phyloP scores from a whole-genome alignment of 768 basidiomycete species.

The Lyophyllum semitale region DNA sequence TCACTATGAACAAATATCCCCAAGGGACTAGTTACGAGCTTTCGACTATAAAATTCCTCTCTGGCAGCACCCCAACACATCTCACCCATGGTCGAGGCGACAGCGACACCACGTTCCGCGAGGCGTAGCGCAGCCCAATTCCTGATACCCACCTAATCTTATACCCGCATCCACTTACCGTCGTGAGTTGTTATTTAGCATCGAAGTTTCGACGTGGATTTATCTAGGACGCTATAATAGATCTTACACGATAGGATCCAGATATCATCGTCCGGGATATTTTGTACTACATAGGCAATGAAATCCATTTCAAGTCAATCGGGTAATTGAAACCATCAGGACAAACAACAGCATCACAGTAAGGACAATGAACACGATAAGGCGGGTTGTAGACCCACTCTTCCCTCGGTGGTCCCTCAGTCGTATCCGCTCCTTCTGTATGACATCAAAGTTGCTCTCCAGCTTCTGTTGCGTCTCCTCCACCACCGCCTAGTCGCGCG shows the following conservation, averaged over 20 bases:
- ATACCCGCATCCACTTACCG: neutral
- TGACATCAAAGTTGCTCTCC: conserved; percentile 68
- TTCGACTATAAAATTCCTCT: neutral
- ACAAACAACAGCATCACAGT: conserved; percentile 71
- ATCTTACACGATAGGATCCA: too few relatives aligned
- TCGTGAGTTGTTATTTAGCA: neutral
- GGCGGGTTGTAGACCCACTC: conserved; percentile 72
- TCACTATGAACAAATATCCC: conserved; percentile 10
- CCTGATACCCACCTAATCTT: neutral
- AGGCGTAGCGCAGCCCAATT: neutral
- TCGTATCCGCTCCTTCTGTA: conserved; percentile 64
- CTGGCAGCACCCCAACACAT: too few relatives aligned
- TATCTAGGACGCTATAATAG: too few relatives aligned
- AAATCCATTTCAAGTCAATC: conserved; percentile 34
- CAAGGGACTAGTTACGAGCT: neutral
- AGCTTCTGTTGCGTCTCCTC: conserved; percentile 70
- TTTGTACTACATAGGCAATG: neutral
- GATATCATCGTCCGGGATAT: too few relatives aligned
- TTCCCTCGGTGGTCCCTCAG: conserved; percentile 64
- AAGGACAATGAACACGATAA: conserved; percentile 63
- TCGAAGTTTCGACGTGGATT: too few relatives aligned
- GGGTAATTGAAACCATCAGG: conserved; percentile 72
- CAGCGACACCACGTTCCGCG: neutral
- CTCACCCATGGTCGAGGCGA: too few relatives aligned
- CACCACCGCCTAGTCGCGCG: conserved; percentile 73